Evolutionary conservation across 2,329 filamentous ascomycete species (phyloP).

Genomic region (Aspergillus sp.): DNA sequence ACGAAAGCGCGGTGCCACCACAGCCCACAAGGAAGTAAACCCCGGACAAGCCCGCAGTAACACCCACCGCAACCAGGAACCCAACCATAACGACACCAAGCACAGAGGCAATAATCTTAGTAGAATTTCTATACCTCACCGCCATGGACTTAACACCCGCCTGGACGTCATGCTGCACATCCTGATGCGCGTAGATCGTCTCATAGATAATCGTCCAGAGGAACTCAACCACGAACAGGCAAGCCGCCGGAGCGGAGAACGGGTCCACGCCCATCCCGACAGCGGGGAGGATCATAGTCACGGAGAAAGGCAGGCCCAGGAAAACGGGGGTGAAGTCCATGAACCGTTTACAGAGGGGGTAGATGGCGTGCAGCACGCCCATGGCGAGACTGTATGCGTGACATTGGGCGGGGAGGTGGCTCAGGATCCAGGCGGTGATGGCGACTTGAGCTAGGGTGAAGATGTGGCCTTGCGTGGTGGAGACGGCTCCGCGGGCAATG

Average conservation of each 20-base stretch:
- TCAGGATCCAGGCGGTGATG: background rate
- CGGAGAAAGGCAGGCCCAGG: background rate
- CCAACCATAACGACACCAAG: too few species aligned
- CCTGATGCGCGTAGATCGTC: background rate
- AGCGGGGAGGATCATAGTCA: background rate
- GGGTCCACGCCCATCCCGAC: background rate
- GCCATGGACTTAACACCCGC: background rate
- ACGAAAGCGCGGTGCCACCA: too few species aligned
- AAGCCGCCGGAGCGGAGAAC: background rate
- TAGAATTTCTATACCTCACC: too few species aligned
- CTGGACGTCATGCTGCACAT: background rate
- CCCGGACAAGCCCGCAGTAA: too few species aligned
- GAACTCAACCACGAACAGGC: background rate
- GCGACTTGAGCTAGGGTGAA: conserved; percentile 38
- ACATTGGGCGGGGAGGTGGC: background rate
- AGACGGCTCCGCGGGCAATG: conserved; percentile 76
- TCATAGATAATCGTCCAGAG: background rate
- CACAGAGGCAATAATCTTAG: too few species aligned
- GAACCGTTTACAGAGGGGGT: background rate
- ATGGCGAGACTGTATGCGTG: background rate
- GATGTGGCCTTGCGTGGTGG: conserved; percentile 67
- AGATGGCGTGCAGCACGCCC: background rate
- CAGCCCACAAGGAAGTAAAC: too few species aligned
- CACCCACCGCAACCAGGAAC: too few species aligned
- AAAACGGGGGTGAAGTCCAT: background rate